These are phyloP conservation scores for Tricharina praecox DNA, from an alignment of 495 filamentous ascomycete species.

Conservation along the genomic window DNA sequence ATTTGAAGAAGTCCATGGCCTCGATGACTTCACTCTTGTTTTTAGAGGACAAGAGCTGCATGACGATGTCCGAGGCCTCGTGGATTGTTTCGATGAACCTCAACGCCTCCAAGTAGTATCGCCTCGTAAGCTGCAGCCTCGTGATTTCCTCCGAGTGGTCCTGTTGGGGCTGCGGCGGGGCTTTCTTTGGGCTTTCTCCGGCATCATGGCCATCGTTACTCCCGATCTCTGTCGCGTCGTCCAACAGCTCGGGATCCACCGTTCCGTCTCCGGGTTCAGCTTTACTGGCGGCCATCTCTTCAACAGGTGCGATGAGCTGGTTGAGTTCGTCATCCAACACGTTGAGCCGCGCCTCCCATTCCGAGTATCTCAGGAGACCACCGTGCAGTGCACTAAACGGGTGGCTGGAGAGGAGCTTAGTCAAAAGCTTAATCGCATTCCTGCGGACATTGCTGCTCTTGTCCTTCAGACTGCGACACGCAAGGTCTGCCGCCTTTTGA, in stretches of 20 bases:
- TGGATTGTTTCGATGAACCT: constrained; percentile 92
- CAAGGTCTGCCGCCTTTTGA: constrained; percentile 69
- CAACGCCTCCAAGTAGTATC: constrained; percentile 82
- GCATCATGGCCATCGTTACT: constrained; percentile 30
- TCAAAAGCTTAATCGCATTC: constrained; percentile 85
- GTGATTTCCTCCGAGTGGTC: constrained; percentile 64
- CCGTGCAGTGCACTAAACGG: constrained; percentile 87
- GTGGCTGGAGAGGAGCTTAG: constrained; percentile 74
- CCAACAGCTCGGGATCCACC: constrained; percentile 62
- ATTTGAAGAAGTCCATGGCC: constrained; percentile 95
- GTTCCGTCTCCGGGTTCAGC: constrained; percentile 36
- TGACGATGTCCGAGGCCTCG: constrained; percentile 54
- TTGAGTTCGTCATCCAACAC: constrained; percentile 67
- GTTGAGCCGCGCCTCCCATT: constrained; percentile 67
- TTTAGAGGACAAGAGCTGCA: constrained; percentile 73
- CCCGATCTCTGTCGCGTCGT: constrained; percentile 68
- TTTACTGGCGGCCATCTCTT: constrained; percentile 52
- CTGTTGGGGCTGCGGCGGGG: background rate
- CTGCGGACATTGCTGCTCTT: constrained; percentile 94
- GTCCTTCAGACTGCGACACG: constrained; percentile 77
- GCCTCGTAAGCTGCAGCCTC: constrained; percentile 66
- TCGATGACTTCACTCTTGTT: constrained; percentile 98
- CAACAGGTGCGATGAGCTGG: constrained; percentile 48
- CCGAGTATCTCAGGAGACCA: constrained; percentile 61
- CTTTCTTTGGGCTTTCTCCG: background rate